phyloP scores from a whole-genome alignment of 805 yeast species.

The Wickerhamiella nectarea region DNA sequence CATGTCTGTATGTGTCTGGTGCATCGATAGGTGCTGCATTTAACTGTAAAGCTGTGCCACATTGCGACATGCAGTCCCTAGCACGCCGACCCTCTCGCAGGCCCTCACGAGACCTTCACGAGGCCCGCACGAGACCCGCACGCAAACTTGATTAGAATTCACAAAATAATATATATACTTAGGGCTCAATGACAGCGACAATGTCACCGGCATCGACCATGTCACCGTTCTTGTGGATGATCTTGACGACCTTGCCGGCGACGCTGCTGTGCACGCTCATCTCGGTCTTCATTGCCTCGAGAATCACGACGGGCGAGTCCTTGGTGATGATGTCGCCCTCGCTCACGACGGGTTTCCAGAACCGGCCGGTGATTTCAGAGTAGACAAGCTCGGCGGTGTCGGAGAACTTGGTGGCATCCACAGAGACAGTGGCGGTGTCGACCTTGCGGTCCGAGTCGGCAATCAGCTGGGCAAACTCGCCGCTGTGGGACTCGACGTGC shows the following conservation, averaged over 20 bases:
- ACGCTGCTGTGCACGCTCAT: slow-evolving; percentile 68
- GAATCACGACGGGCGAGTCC: slow-evolving; percentile 74
- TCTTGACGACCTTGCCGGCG: slow-evolving; percentile 25
- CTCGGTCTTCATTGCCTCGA: slow-evolving; percentile 98
- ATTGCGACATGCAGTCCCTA: too few species aligned
- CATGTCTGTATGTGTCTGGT: too few species aligned
- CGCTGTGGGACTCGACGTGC: slow-evolving; percentile 56
- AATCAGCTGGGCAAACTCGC: slow-evolving; percentile 72
- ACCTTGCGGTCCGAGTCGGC: slow-evolving; percentile 31
- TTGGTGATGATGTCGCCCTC: slow-evolving; percentile 61
- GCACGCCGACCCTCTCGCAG: too few species aligned
- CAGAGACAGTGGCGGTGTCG: slow-evolving; percentile 18
- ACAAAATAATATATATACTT: not conserved
- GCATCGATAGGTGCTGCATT: too few species aligned
- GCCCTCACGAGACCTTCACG: too few species aligned
- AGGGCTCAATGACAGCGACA: slow-evolving; percentile 62
- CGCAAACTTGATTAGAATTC: too few species aligned
- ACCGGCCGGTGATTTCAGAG: slow-evolving; percentile 92
- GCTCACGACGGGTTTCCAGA: slow-evolving; percentile 76
- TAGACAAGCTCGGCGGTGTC: slow-evolving; percentile 75
- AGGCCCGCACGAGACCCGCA: too few species aligned
- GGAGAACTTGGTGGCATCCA: slow-evolving; percentile 43
- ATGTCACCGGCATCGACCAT: slow-evolving; percentile 95
- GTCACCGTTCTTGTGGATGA: slow-evolving; percentile 71
- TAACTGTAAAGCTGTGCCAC: too few species aligned